phyloP scores from a whole-genome alignment of 139 green algal species.

The Marvania coccoides region DNA sequence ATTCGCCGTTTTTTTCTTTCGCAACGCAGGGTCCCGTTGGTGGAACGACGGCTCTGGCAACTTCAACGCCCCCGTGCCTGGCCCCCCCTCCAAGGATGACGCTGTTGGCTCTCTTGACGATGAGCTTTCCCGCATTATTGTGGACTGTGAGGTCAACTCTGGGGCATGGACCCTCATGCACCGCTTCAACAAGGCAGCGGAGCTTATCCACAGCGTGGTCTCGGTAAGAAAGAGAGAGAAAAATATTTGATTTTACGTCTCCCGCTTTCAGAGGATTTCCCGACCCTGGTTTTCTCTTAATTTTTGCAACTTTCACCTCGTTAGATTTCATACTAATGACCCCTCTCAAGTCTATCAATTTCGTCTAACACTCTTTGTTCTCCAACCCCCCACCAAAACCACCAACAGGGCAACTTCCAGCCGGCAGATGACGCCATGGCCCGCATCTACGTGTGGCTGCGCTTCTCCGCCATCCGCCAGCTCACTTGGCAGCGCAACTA shows the following conservation, averaged over 20 bases:
- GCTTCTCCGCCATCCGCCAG: constrained; percentile 85
- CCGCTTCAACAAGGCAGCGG: constrained; percentile 86
- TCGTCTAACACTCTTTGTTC: not conserved
- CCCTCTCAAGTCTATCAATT: not conserved
- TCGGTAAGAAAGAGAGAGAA: not conserved
- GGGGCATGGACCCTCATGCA: constrained; percentile 91
- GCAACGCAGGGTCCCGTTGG: constrained; percentile 54
- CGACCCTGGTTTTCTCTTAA: too few relatives aligned
- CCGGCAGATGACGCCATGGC: constrained; percentile 51
- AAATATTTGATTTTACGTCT: not conserved
- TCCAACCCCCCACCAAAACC: not conserved
- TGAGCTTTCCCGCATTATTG: constrained; percentile 60
- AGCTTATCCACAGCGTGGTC: constrained; percentile 62
- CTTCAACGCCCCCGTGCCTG: constrained; percentile 70
- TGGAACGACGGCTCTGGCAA: constrained; percentile 76
- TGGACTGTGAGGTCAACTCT: constrained; percentile 68
- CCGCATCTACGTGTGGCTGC: constrained; percentile 89
- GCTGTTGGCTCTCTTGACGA: constrained; percentile 18
- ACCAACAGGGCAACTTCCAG: constrained; percentile 19
- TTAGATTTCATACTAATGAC: too few relatives aligned
- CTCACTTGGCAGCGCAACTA: constrained; percentile 99
- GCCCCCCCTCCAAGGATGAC: not conserved
- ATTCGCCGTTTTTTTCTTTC: too few relatives aligned
- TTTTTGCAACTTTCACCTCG: too few relatives aligned
- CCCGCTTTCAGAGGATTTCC: too few relatives aligned